These are phyloP conservation scores for Xerocomus spinulosus DNA, from an alignment of 768 basidiomycete genomes.

Conservation along the genomic window DNA sequence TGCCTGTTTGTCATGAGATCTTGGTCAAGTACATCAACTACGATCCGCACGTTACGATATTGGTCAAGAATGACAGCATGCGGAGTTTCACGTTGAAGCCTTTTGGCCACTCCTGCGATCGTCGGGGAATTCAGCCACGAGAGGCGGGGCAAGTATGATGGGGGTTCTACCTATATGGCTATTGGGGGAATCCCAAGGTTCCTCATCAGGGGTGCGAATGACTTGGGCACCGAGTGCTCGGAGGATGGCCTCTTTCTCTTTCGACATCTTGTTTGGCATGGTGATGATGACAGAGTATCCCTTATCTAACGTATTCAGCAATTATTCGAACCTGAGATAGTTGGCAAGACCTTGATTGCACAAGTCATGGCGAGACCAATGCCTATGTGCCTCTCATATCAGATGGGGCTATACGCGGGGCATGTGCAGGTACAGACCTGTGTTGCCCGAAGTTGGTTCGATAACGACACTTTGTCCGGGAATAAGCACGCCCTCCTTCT, in stretches of 20 bases:
- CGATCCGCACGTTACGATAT: conserved; percentile 62
- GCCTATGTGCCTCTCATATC: conserved; percentile 39
- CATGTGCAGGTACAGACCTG: conserved; percentile 50
- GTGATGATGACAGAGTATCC: conserved; percentile 89
- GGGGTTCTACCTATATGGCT: conserved; percentile 82
- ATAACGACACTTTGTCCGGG: conserved; percentile 90
- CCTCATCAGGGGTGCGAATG: conserved; percentile 87
- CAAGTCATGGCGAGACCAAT: conserved; percentile 93
- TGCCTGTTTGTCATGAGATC: conserved; percentile 34
- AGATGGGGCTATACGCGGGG: neutral
- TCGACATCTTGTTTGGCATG: conserved; percentile 93
- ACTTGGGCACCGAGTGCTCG: conserved; percentile 93
- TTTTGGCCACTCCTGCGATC: conserved; percentile 80
- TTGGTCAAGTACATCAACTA: neutral
- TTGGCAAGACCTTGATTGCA: conserved; percentile 75
- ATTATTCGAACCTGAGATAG: conserved; percentile 19
- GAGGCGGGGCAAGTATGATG: conserved; percentile 31
- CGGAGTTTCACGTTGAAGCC: conserved; percentile 73
- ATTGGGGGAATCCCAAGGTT: conserved; percentile 83
- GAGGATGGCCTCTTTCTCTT: conserved; percentile 90
- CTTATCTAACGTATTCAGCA: conserved; percentile 83
- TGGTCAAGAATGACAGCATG: conserved; percentile 90
- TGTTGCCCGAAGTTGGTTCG: conserved; percentile 94
- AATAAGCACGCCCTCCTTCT: conserved; percentile 77
- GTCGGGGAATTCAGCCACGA: conserved; percentile 88